phyloP scores from a whole-genome alignment of 2,329 filamentous ascomycete species.

The Pseudogymnoascus sp. region DNA sequence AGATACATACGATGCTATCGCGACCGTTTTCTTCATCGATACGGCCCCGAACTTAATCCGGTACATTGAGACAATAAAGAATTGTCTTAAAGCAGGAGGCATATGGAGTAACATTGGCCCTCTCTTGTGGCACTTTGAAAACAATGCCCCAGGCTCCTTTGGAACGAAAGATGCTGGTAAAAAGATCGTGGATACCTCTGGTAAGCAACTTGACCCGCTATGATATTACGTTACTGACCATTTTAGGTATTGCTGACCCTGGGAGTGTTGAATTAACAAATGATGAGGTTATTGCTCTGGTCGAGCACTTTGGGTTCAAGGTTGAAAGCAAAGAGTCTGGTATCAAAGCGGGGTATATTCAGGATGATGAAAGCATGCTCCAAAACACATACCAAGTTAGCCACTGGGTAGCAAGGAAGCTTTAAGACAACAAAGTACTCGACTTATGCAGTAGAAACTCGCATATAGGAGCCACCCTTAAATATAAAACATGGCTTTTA shows the following conservation, averaged over 20 bases:
- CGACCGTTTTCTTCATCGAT: constrained; percentile 92
- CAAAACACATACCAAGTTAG: constrained; percentile 73
- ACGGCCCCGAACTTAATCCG: constrained; percentile 88
- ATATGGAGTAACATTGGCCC: constrained; percentile 87
- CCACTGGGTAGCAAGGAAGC: constrained; percentile 80
- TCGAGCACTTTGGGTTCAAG: constrained; percentile 68
- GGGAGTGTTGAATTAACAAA: constrained; percentile 85
- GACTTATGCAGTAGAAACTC: background rate
- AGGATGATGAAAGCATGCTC: constrained; percentile 77
- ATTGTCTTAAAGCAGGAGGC: constrained; percentile 71
- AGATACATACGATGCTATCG: constrained; percentile 69
- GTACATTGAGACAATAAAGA: constrained; percentile 75
- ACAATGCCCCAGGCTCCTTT: constrained; percentile 54
- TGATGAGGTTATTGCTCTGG: constrained; percentile 74
- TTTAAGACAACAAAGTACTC: constrained; percentile 17
- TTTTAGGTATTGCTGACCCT: constrained; percentile 70
- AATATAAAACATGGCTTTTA: background rate
- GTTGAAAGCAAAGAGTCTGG: constrained; percentile 56
- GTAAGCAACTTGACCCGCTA: background rate
- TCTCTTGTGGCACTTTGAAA: constrained; percentile 91
- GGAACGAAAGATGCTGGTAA: constrained; percentile 24
- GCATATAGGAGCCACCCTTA: constrained; percentile 10
- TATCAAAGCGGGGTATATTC: constrained; percentile 76
- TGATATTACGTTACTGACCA: constrained; percentile 6
- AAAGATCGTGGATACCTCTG: background rate